Evolutionary conservation across 176 grass and related monocot genomes (phyloP), one percentile per base, ranked within the genome.

Genomic region (Urochloa ruziziensis): DNA sequence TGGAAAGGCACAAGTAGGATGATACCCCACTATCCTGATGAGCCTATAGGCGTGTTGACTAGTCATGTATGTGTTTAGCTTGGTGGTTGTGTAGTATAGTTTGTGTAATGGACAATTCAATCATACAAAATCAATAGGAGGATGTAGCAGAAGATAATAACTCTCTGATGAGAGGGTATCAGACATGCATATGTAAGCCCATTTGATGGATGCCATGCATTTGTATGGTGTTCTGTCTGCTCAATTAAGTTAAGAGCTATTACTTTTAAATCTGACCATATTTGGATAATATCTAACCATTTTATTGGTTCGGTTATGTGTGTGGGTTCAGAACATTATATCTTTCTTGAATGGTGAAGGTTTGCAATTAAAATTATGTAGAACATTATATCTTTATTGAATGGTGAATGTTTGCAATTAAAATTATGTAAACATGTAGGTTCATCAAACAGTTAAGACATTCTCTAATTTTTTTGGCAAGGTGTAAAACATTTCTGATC

Each of bases 291-390:
- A 39, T 40, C 8, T 11, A 69, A 59, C 35, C 52, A 78, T 27
- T 12, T 59, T 42, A 18, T 17, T 82, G 37, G 15, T 54, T 82
- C 15, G 32, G 3, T 43, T 6, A 43, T 25, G 29, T 58, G 10
- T 2, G 6, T 27, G 52, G 60, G 16, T 58, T 56, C 21, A 40
- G 23, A n/a, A 56, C 52, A 71, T 30, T 69, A 54, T 33, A 19
- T 15, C 35, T 66, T 35, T 74, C 34, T 75, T 75, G 59, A 66
- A 66, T 17, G 56, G 34, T 67, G 29, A 83, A 53, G 71, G 28
- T 53, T 53, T 73, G 32, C 24, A 60, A 15, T 73, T 72, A 48
- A 58, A 71, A 32, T 73, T 73, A 32, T 49, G 44, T 19, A 74
- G n/a, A 74, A 48, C 28, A 53, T 74, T n/a, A n/a, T n/a, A n/a